A percentile compares a stretch with the other conserved stretches of the same genome.
Evolutionary conservation across 345 rosid genomes (phyloP).

Genomic region (Pugionium dolabratum): DNA sequence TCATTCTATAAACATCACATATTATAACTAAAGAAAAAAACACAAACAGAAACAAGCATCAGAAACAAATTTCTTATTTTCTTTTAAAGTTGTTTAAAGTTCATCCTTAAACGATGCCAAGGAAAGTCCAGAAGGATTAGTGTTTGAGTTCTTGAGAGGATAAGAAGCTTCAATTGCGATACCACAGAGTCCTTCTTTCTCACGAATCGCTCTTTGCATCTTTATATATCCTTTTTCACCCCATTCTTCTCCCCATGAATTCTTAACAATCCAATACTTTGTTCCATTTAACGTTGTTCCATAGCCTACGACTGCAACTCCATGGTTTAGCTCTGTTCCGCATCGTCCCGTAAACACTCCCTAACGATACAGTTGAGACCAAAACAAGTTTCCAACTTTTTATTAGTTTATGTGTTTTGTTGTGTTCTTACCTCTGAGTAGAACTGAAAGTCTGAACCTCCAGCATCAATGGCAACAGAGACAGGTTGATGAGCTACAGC

Average conservation of each 20-base stretch:
- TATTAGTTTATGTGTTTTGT: not conserved
- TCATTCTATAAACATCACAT: too few relatives aligned
- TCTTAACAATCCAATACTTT: constrained; percentile 73
- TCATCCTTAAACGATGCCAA: constrained; percentile 53
- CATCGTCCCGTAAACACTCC: constrained; percentile 68
- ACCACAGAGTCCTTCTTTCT: constrained; percentile 59
- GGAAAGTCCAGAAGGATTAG: constrained; percentile 45
- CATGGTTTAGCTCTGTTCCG: constrained; percentile 67
- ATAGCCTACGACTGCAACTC: constrained; percentile 68
- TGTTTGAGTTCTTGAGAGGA: constrained; percentile 57
- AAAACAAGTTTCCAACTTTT: too few relatives aligned
- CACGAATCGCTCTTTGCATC: constrained; percentile 52
- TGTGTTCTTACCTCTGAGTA: constrained; percentile 53
- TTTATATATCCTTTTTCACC: constrained; percentile 75
- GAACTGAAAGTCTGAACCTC: constrained; percentile 69
- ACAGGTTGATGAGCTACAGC: constrained; percentile 81
- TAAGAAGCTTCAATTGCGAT: constrained; percentile 78
- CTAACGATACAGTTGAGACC: too few relatives aligned
- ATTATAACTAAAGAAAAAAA: too few relatives aligned
- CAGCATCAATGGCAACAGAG: constrained; percentile 77
- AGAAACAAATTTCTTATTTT: constrained; percentile 1
- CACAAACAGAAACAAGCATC: too few relatives aligned
- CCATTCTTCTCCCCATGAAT: constrained; percentile 82
- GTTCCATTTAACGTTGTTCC: constrained; percentile 71
- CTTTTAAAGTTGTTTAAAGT: constrained; percentile 44